A percentile compares a stretch with the other conserved stretches of the same genome.
These are phyloP conservation scores for Breviolum minutum DNA, from an alignment of 73 alveolate species.

Conservation along the genomic window DNA sequence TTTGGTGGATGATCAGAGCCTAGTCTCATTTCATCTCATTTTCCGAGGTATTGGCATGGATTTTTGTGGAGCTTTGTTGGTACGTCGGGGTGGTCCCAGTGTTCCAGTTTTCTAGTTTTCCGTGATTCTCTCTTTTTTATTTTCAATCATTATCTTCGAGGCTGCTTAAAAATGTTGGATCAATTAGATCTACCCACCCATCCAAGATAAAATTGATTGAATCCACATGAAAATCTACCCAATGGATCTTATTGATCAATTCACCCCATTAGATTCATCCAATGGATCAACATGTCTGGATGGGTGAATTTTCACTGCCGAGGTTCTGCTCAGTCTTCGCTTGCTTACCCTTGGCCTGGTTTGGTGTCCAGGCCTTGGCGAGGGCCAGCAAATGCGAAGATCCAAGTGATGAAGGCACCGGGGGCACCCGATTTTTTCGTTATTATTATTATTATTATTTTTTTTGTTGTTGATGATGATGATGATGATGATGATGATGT, in stretches of 20 bases:
- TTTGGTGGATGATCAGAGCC: not conserved
- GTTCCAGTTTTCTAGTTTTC: not conserved
- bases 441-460: no score
- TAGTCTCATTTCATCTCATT: not conserved
- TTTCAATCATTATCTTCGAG: not conserved
- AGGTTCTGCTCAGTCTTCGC: slow-evolving; percentile 91
- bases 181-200: not conserved
- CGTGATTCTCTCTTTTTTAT: not conserved
- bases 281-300: no score
- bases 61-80: slow-evolving; percentile 88
- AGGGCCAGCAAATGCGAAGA: slow-evolving; percentile 56
- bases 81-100: slow-evolving; percentile 12
- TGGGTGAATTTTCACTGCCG: no score
- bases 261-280: no score
- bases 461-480: no score
- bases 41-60: slow-evolving; percentile 88
- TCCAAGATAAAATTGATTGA: no score
- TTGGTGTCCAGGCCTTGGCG: slow-evolving; percentile 66
- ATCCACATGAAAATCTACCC: no score
- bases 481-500: no score
- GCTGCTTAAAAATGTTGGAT: no score
- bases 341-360: slow-evolving; percentile 83
- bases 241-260: no score
- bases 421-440: not conserved
- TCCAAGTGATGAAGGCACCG: slow-evolving; percentile 31